Evolutionary conservation across 768 basidiomycete genomes (phyloP), one percentile per base, ranked within the genome.

Genomic region (Gloeophyllum trabeum): DNA sequence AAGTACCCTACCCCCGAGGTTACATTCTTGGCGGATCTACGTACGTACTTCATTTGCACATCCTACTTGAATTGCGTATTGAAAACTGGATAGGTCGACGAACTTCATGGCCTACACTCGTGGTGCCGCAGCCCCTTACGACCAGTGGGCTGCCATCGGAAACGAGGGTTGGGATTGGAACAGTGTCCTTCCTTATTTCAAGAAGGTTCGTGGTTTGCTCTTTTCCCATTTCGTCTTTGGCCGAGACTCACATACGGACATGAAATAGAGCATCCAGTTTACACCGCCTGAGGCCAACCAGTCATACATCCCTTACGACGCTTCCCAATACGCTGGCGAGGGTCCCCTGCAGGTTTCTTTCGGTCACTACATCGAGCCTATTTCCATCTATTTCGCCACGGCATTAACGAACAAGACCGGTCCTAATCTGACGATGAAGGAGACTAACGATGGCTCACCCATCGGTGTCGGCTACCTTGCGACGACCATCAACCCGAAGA

Each of bases 131-230:
- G 54, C 54, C 21, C 52, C 56, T 40, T 60, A 40, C 35, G 43
- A 61, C 41, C 47, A 48, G 4, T 51, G 38, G 10, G 60, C 60
- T 3, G 21, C 30, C 10, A 23, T 54, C 7, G 57, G 53, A 6
- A 58, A 61, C 24, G 3, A 18, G 3, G 54, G 53, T 2, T 61
- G 59, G 58, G 50, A 51, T 0, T 59, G 56, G 56, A 42, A 47
- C 10, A 32, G 43, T 7, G 34, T 59, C 4, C 22, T 39, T 13
- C 48, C 41, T 0, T 59, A 50, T 43, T 52, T 54, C 44, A 37
- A 42, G 20, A 54, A 52, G 51, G 58, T 54, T 3, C 6, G 51
- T 23, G 16, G 10, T 32, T 16, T 16, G 10, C 16, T 32, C 10
- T 16, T 16, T 16, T 32, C 28, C 28, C 28, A 10, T 32, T 10